Percentiles rank a stretch among this genome's conserved stretches.
Evolutionary conservation across 192 early-diverging fungal genomes (phyloP).

Genomic region (Coemansia sp.): DNA sequence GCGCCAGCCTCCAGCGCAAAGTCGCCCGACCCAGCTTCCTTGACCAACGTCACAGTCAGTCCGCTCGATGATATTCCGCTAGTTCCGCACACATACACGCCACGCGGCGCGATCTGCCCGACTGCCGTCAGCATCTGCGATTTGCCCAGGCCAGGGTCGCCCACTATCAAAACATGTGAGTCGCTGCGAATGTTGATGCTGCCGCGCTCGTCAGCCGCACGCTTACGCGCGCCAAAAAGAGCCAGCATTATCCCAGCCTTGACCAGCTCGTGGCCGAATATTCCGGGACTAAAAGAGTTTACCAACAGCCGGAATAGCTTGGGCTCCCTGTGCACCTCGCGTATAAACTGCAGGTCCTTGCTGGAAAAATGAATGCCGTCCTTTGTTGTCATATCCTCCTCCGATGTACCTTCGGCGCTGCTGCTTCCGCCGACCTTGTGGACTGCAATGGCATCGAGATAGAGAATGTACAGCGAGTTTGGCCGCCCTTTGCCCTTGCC

Average conservation of each 20-base stretch:
- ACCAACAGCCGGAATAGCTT: slow-evolving; percentile 74
- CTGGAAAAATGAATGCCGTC: slow-evolving; percentile 70
- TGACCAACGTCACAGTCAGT: slow-evolving; percentile 72
- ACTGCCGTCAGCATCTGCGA: slow-evolving; percentile 87
- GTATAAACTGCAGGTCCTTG: slow-evolving; percentile 75
- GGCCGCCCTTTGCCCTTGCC: slow-evolving; percentile 58
- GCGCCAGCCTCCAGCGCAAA: slow-evolving; percentile 83
- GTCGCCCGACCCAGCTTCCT: slow-evolving; percentile 71
- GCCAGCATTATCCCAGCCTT: slow-evolving; percentile 82
- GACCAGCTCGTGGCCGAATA: slow-evolving; percentile 85
- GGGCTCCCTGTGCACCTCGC: slow-evolving; percentile 62
- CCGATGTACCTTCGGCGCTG: slow-evolving; percentile 17
- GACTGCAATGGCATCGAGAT: slow-evolving; percentile 71
- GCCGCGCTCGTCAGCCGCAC: slow-evolving; percentile 21
- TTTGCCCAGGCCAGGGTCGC: slow-evolving; percentile 88
- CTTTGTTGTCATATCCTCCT: slow-evolving; percentile 59
- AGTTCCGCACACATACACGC: slow-evolving; percentile 80
- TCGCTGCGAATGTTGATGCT: slow-evolving; percentile 65
- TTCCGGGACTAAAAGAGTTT: slow-evolving; percentile 77
- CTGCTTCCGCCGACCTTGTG: slow-evolving; percentile 59
- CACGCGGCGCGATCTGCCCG: slow-evolving; percentile 77
- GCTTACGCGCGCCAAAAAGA: slow-evolving; percentile 69
- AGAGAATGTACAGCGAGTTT: slow-evolving; percentile 74
- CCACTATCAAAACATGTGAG: slow-evolving; percentile 77
- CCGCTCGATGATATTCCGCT: slow-evolving; percentile 68